Conservation (phyloP, 352 stramenopile genomes). For the Hyphochytrium catenoides region DNA sequence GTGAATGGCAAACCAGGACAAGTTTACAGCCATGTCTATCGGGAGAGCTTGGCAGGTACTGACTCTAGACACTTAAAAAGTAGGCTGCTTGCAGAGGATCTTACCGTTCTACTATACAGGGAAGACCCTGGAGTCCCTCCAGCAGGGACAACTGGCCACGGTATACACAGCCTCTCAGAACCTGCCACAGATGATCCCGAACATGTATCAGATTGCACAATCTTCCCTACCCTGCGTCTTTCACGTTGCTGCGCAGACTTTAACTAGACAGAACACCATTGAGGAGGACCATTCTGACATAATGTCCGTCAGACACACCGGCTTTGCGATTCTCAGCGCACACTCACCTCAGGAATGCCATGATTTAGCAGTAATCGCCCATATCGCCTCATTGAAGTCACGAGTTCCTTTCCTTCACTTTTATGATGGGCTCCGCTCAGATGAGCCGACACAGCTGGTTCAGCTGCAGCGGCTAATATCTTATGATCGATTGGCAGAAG, state of each 20-base stretch:
- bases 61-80: no score
- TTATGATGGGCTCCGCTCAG: slow-evolving; percentile 49
- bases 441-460: slow-evolving; percentile 61
- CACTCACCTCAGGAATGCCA: slow-evolving; percentile 59
- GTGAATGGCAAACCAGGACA: no score
- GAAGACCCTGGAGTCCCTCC: slow-evolving; percentile 28
- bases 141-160: slow-evolving; percentile 55
- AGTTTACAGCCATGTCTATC: no score
- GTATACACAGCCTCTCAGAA: slow-evolving; percentile 65
- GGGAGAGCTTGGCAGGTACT: no score
- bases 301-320: slow-evolving; percentile 68
- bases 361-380: slow-evolving; percentile 67
- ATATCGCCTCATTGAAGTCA: slow-evolving; percentile 64
- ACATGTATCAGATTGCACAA: slow-evolving; percentile 77
- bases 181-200: slow-evolving; percentile 74
- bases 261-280: slow-evolving; percentile 21
- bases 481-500: slow-evolving; percentile 33
- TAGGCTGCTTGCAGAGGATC: no score
- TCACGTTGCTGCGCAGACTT: slow-evolving; percentile 54
- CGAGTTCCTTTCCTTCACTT: slow-evolving; percentile 77
- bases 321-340: slow-evolving; percentile 65
- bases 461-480: slow-evolving; percentile 33
- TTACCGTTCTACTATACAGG: no score
- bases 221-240: slow-evolving; percentile 54
- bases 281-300: slow-evolving; percentile 66